Evolutionary conservation across 805 yeast species (phyloP), one percentile per base, ranked within the genome.

Genomic region (Vanderwaltozyma verrucispora): DNA sequence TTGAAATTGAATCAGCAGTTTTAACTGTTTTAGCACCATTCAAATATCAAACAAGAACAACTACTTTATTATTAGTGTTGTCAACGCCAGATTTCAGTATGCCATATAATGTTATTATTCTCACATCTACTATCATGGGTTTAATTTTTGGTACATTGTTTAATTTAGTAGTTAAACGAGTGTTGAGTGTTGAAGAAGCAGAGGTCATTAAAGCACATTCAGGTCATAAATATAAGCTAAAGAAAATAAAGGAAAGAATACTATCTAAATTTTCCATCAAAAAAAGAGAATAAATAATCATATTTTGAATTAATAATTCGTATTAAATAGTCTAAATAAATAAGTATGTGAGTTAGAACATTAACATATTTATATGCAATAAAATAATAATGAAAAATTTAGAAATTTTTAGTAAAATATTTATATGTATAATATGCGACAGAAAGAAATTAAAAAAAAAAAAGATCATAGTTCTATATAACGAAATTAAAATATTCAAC

Each of bases 41-140:
- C 11, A 30, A 42, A 6, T 79, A 80, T 48, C 68, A 73, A 41
- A 49, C 78, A 43, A 71, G 97, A 53, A 85, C 97, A 0, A 75
- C 96, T 4, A 82, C 96, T n/a, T 71, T 88, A 30, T 66, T 92
- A 40, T 66, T 92, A 34, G 75, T 92, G 0, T 68, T 92, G 36
- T 96, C 98, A 2, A 92, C 97, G 0, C 98, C 98, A 0, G 98
- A 92, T 63, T 92, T 92, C 62, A 83, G 95, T 44, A 92, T 92
- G 98, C 98, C 98, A 1, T 92, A 92, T 58, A 92, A 92, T 51
- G 98, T 92, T 30, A 89, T 92, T 43, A 92, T 92, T 32, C 67
- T 92, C 44, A 84, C 97, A 0, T 84, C 95, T 7, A 92, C 98
- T 0, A 80, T 87, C 6, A 81, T 92, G 85, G 86, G 97, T 1